These are phyloP conservation scores for Apiotrichum siamense DNA, from an alignment of 1,284 basidiomycete species.

Conservation along the genomic window DNA sequence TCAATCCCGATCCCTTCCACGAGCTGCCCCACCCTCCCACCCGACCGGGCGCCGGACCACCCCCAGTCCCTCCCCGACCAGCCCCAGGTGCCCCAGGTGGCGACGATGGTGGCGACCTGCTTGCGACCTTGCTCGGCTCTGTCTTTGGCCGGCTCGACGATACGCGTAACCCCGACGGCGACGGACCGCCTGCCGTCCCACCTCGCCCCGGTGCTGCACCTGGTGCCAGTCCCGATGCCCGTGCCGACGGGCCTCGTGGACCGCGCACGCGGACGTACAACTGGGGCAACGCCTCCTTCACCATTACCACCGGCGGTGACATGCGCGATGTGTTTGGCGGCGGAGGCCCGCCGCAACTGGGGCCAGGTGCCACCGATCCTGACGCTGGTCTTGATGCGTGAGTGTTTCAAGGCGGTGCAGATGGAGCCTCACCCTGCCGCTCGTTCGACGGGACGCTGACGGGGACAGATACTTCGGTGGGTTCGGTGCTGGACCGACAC, in stretches of 20 bases:
- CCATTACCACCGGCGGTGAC: neutral
- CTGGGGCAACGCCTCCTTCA: neutral
- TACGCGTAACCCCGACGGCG: neutral
- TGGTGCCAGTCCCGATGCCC: neutral
- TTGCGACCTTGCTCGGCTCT: neutral
- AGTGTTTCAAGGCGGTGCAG: neutral
- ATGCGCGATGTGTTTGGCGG: neutral
- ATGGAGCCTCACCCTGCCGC: too few relatives aligned
- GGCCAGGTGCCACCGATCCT: constrained; percentile 2
- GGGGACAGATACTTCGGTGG: constrained; percentile 29
- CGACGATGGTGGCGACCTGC: constrained; percentile 1
- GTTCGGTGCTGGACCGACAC: constrained; percentile 18
- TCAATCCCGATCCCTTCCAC: constrained; percentile 40
- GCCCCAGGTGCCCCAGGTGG: constrained; percentile 8
- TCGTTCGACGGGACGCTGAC: too few relatives aligned
- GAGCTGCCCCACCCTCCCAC: constrained; percentile 36
- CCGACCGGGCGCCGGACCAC: constrained; percentile 16
- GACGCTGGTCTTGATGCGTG: constrained; percentile 10
- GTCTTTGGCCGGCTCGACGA: constrained; percentile 3
- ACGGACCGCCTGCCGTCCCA: neutral
- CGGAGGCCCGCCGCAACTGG: neutral
- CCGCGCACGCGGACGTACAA: neutral
- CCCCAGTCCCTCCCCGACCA: constrained; percentile 8
- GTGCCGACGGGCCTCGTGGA: neutral
- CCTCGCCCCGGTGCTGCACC: neutral